phyloP scores from a whole-genome alignment of 78 protist genomes.

The Dictyostelium firmibasis region DNA sequence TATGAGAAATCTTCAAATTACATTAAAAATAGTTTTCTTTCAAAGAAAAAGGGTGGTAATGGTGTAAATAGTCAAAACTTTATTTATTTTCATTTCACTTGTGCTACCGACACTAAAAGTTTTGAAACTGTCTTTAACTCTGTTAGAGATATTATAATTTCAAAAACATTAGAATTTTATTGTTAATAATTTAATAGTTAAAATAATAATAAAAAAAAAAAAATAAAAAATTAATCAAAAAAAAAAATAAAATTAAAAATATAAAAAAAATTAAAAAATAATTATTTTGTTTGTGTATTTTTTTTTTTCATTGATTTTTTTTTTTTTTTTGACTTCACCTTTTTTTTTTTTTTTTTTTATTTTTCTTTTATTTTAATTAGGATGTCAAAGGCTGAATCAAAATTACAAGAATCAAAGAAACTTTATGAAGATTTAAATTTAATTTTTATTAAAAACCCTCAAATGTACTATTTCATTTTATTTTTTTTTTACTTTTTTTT shows the following conservation, averaged over 20 bases:
- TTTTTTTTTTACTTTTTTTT: not conserved
- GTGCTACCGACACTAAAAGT: constrained; percentile 78
- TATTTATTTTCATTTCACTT: constrained; percentile 77
- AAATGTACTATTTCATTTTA: constrained; percentile 15
- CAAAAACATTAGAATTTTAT: constrained; percentile 39
- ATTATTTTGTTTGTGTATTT: not conserved
- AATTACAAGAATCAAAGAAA: not conserved
- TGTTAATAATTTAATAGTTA: not conserved
- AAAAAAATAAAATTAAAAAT: not conserved
- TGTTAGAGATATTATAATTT: constrained; percentile 67
- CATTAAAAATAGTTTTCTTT: constrained; percentile 58
- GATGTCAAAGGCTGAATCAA: not conserved
- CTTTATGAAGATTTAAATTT: constrained; percentile 5
- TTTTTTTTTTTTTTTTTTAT: not conserved
- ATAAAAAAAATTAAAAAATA: not conserved
- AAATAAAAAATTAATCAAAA: not conserved
- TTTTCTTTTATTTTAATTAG: not conserved
- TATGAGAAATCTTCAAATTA: constrained; percentile 76
- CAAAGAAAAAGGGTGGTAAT: constrained; percentile 27
- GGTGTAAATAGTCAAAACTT: not conserved
- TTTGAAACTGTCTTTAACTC: constrained; percentile 75
- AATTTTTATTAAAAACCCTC: constrained; percentile 18
- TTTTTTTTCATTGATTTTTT: not conserved
- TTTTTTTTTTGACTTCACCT: not conserved
- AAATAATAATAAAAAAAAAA: not conserved